These are phyloP conservation scores for Talaromyces sp. DNA, from an alignment of 2,329 filamentous ascomycete genomes.

Conservation along the genomic window DNA sequence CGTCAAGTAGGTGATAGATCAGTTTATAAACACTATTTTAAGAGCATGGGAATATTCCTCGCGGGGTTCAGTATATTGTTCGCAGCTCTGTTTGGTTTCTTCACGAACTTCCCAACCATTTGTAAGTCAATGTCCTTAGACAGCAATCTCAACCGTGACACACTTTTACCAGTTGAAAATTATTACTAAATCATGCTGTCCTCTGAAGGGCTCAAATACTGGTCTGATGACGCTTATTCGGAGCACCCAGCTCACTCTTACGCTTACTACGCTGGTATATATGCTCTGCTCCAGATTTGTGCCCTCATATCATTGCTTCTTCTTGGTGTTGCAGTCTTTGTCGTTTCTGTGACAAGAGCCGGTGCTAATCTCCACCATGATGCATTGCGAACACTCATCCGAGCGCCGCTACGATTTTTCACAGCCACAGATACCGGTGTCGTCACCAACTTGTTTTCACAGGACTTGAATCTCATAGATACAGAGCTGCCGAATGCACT, in stretches of 20 bases:
- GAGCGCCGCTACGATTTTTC: slow-evolving; percentile 43
- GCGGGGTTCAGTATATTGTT: slow-evolving; percentile 21
- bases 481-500: slow-evolving; percentile 41
- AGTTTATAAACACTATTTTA: slow-evolving; percentile 24
- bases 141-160: neutral
- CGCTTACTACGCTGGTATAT: slow-evolving; percentile 27
- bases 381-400: slow-evolving; percentile 20
- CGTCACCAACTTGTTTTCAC: slow-evolving; percentile 43
- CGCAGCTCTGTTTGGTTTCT: slow-evolving; percentile 24
- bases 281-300: slow-evolving; percentile 27
- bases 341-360: slow-evolving; percentile 23
- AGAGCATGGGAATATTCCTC: slow-evolving; percentile 23
- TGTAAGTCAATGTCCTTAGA: slow-evolving; percentile 21
- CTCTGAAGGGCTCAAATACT: slow-evolving; percentile 21
- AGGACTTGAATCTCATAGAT: slow-evolving; percentile 45
- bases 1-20: slow-evolving; percentile 35
- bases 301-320: slow-evolving; percentile 23
- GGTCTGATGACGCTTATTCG: slow-evolving; percentile 23
- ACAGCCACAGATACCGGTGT: slow-evolving; percentile 40
- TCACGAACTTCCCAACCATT: slow-evolving; percentile 28
- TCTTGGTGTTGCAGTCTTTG: slow-evolving; percentile 21
- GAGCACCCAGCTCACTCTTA: slow-evolving; percentile 22
- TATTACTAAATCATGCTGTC: neutral
- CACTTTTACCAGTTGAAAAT: neutral
- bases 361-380: slow-evolving; percentile 26